These are phyloP conservation scores for Physcomitrellopsis africana DNA, from an alignment of 225 moss, liverwort and hornwort genomes.

Conservation along the genomic window DNA sequence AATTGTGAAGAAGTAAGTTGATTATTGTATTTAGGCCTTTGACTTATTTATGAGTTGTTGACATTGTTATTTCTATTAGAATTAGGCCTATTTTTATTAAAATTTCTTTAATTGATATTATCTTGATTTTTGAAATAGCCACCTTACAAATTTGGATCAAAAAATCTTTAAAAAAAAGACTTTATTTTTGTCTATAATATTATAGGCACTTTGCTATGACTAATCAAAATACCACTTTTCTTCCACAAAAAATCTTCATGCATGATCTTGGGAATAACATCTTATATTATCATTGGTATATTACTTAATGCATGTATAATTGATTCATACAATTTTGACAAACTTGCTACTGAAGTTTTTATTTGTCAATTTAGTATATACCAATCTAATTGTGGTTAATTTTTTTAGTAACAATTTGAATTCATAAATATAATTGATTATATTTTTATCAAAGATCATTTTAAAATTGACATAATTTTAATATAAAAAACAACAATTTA, in stretches of 20 bases:
- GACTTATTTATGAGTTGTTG: too few species aligned
- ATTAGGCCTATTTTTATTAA: too few species aligned
- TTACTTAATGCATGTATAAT: not conserved
- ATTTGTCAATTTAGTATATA: not conserved
- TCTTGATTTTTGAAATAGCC: too few species aligned
- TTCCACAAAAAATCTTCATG: not conserved
- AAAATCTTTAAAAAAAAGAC: not conserved
- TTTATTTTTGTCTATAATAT: not conserved
- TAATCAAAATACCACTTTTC: not conserved
- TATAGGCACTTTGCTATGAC: not conserved
- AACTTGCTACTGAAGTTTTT: not conserved
- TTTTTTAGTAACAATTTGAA: slow-evolving; percentile 7
- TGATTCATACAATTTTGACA: slow-evolving; percentile 6
- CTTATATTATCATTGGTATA: not conserved
- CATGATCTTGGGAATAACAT: slow-evolving; percentile 7
- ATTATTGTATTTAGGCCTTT: too few species aligned
- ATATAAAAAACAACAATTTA: not conserved
- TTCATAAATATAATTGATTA: not conserved
- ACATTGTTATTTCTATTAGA: too few species aligned
- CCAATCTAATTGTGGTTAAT: not conserved
- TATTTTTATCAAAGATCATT: not conserved
- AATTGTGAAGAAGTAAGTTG: too few species aligned
- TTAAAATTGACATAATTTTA: not conserved
- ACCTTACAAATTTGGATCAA: too few species aligned
- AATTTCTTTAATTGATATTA: too few species aligned